These are phyloP conservation scores for Penicillium paneum DNA, from an alignment of 2,329 filamentous ascomycete genomes.

Conservation along the genomic window DNA sequence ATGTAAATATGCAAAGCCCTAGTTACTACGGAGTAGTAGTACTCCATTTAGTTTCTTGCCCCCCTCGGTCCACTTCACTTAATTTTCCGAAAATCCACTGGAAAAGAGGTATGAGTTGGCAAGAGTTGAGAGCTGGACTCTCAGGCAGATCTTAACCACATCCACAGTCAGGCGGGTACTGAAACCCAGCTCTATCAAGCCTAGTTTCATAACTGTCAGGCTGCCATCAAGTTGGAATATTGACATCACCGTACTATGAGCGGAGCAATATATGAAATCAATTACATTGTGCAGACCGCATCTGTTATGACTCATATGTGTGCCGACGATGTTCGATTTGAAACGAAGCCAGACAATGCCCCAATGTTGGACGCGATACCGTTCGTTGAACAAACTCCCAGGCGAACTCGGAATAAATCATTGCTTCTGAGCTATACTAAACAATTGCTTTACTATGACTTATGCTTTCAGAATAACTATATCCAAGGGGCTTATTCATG, in stretches of 20 bases:
- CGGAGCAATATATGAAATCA: neutral
- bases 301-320: constrained; percentile 1
- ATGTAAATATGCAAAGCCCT: neutral
- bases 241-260: neutral
- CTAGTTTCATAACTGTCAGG: neutral
- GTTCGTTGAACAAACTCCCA: neutral
- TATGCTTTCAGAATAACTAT: neutral
- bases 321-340: neutral
- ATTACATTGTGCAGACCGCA: neutral
- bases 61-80: neutral
- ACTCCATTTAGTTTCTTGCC: neutral
- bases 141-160: neutral
- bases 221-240: neutral
- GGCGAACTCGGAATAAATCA: neutral
- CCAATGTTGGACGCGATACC: neutral
- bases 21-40: neutral
- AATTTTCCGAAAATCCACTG: neutral
- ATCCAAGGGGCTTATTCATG: neutral
- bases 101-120: neutral
- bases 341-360: constrained; percentile 1
- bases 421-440: no score
- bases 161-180: constrained; percentile 1
- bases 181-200: constrained; percentile 3
- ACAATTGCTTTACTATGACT: no score
- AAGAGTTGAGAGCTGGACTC: neutral